Conservation (phyloP, 2,329 filamentous ascomycete genomes). For the Clarireedia homoeocarpa region DNA sequence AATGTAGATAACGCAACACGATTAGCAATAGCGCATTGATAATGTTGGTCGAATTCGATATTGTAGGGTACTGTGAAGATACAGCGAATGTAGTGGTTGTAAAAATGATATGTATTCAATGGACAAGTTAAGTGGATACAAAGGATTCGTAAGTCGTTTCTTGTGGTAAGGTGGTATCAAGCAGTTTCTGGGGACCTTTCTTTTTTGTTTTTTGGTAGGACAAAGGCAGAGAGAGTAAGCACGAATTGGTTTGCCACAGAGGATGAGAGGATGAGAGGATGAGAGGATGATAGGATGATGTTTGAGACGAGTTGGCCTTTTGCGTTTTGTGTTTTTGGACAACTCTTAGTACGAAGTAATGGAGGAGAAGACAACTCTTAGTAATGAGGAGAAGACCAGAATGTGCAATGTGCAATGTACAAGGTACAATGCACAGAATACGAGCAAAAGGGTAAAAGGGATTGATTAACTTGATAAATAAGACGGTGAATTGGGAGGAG, state of each 20-base stretch:
- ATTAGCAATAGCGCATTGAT: slow-evolving; percentile 20
- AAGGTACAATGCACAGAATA: too few relatives aligned
- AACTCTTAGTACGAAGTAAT: neutral
- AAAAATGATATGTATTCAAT: slow-evolving; percentile 1
- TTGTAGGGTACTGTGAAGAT: neutral
- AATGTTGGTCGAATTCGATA: neutral
- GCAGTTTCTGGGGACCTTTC: neutral
- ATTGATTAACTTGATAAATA: too few relatives aligned
- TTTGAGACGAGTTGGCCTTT: neutral
- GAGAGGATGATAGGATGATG: neutral
- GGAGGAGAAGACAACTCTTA: too few relatives aligned
- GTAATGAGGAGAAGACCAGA: too few relatives aligned
- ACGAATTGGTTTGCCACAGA: neutral
- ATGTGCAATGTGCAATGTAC: too few relatives aligned
- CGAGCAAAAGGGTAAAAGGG: too few relatives aligned
- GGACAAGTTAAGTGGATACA: neutral
- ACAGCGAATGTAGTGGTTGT: neutral
- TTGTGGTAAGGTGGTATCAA: slow-evolving; percentile 6
- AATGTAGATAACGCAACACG: neutral
- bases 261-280: neutral
- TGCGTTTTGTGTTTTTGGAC: neutral
- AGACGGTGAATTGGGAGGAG: too few relatives aligned
- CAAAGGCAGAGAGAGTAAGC: neutral
- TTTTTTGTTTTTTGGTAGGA: neutral
- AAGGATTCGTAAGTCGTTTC: slow-evolving; percentile 1